Base-by-base conservation (phyloP, 805 yeast genomes). In the Saccharomycopsis capsularis region DNA sequence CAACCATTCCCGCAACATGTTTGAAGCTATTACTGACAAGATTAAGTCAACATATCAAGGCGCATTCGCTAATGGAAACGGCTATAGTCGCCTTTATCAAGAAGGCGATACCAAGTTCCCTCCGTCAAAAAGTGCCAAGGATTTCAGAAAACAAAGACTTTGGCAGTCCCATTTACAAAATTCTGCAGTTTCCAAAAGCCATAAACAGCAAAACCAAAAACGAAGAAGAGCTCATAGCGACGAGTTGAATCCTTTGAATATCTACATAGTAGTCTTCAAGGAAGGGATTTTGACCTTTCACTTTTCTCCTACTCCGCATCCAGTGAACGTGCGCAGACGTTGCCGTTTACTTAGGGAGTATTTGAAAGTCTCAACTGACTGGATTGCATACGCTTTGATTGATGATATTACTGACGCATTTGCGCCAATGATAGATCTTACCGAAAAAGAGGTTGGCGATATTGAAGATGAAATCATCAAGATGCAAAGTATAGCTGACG, bases 361-460 rank as follows among this genome's bases (percentile, higher is more conserved):
- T 60, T 88, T 84, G 37, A 79, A 79, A 56, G 90, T 84, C 7
- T 76, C 81, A 55, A 82, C 90, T 0, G 91, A 84, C 63, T 84
- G 93, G 93, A 64, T 84, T 44, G 83, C 90, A 63, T 84, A 84
- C 66, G 91, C 91, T 9, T 63, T 84, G 50, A 82, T 84, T 55
- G 91, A 84, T 79, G 90, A 83, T 61, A 84, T 84, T 57, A 84
- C 91, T 3, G 91, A 84, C 77, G 83, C 86, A 42, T 84, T 84
- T 63, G 89, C 87, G 13, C 90, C 91, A 2, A 87, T 82, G 7
- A 83, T 84, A 53, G 85, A 82, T 46, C 79, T 82, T 0, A 76
- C 82, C 50, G 93, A 84, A 62, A 78, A 80, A 55, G 93, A 84
- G 63, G 91, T 90, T 1, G 90, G 83, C 65, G 82, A 84, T 1